Evolutionary conservation across 495 filamentous ascomycete species (phyloP), one percentile per base, ranked within the genome.

Genomic region (Cairneyella variabilis): DNA sequence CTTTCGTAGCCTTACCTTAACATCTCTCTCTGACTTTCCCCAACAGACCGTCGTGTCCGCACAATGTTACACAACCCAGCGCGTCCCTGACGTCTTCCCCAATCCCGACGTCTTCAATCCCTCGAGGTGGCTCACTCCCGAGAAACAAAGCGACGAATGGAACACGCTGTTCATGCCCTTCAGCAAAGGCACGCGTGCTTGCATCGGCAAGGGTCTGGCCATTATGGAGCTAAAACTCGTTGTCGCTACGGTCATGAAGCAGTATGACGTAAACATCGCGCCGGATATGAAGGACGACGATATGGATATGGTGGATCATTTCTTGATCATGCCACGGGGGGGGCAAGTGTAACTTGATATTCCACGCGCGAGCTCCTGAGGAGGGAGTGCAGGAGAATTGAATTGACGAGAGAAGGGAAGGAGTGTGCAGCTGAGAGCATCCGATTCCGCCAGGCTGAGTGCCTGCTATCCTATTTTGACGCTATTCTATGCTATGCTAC

Each of bases 301-400:
- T 41, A 41, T 41, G 38, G 38, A 41, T 6, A 41, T 41, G 38
- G 18, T 8, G 18, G 38, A 41, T 41, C 38, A 41, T 41, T 41
- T 41, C n/a, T n/a, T n/a, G n/a, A n/a, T n/a, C n/a, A n/a, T n/a
- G n/a, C n/a, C n/a, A n/a, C n/a, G n/a, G n/a, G n/a, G n/a, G n/a
- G n/a, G n/a, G n/a, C n/a, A n/a, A n/a, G n/a, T n/a, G n/a, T n/a
- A n/a, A n/a, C n/a, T n/a, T n/a, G n/a, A n/a, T n/a, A n/a, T n/a
- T n/a, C n/a, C n/a, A n/a, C n/a, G n/a, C n/a, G n/a, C n/a, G n/a
- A n/a, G n/a, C n/a, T n/a, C n/a, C n/a, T n/a, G n/a, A n/a, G n/a
- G n/a, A n/a, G n/a, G n/a, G n/a, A n/a, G n/a, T n/a, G n/a, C n/a
- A n/a, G n/a, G n/a, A n/a, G n/a, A n/a, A n/a, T n/a, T n/a, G n/a